Conservation (phyloP, 2,329 filamentous ascomycete species). For the Cordyceps fumosorosea region DNA sequence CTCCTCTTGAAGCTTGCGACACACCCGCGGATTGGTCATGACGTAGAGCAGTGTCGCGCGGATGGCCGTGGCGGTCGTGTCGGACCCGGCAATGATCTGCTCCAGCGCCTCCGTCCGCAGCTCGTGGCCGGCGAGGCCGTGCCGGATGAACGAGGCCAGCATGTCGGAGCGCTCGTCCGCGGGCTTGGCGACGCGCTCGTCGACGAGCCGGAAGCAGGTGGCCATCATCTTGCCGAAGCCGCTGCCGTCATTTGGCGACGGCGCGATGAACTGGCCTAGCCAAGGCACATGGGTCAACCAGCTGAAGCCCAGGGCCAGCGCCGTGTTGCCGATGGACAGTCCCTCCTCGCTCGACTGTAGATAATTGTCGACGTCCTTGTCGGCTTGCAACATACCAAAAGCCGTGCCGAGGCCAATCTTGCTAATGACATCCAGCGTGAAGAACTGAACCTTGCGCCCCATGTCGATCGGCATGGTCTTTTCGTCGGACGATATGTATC, state of each 20-base stretch:
- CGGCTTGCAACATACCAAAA: constrained; percentile 40
- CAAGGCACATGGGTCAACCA: constrained; percentile 24
- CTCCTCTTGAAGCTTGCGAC: constrained; percentile 39
- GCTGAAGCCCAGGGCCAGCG: constrained; percentile 23
- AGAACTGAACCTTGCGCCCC: constrained; percentile 40
- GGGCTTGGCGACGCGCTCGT: constrained; percentile 20
- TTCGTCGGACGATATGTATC: constrained; percentile 33
- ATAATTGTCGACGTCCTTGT: constrained; percentile 38
- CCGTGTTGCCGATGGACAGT: constrained; percentile 21
- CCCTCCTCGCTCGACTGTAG: constrained; percentile 30
- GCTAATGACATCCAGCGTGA: constrained; percentile 49
- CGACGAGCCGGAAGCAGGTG: constrained; percentile 22
- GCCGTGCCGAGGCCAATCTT: constrained; percentile 42
- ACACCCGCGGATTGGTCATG: constrained; percentile 41
- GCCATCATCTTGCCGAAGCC: constrained; percentile 31
- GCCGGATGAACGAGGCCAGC: constrained; percentile 28
- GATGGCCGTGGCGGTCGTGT: constrained; percentile 51
- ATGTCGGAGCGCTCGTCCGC: constrained; percentile 22
- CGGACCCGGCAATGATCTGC: constrained; percentile 41
- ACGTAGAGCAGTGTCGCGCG: constrained; percentile 47
- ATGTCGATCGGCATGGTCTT: constrained; percentile 35
- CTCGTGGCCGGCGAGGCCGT: constrained; percentile 21
- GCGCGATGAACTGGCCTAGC: constrained; percentile 22
- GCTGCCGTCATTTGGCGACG: constrained; percentile 22
- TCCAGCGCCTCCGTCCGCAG: constrained; percentile 26